Evolutionary conservation across 768 basidiomycete species (phyloP), one percentile per base, ranked within the genome.

Genomic region (Porphyrellus cyaneotinctus): DNA sequence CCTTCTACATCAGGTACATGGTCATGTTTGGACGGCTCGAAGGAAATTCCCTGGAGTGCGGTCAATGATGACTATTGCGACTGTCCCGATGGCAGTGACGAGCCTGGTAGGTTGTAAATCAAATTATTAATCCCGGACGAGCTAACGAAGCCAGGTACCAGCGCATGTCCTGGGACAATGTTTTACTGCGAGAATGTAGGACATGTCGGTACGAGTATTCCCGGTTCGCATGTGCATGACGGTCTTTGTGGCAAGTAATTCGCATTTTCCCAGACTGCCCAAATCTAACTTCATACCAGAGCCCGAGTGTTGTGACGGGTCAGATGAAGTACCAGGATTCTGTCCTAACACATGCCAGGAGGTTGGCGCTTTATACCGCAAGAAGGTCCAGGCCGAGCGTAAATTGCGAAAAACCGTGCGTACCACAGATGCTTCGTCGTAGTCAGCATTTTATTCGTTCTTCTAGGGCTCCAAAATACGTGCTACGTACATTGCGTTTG

Each of bases 41-140:
- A 84, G 63, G 77, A 81, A 56, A 91, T 97, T 57, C 72, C 85
- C 2, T 92, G 85, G 84, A 70, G 74, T 31, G 83, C 88, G 18
- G 84, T 97, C 23, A 97, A 97, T 67, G 91, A 97, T 64, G 93
- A 97, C 70, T 92, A 85, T 62, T 97, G 94, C 64, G 94, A 97
- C 72, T 97, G 94, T 65, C 76, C 77, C 28, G 94, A 97, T 64
- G 93, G 93, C n/a, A 93, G 88, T 58, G 94, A 97, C 58, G 94
- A 97, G 67, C 94, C 94, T 68, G 94, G 94, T 86, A 43, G 49
- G 59, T 30, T 36, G 52, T 43, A 35, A 36, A 45, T 36, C 12
- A 20, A 59, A 38, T 52, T 42, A 49, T 2, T 15, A 26, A 57
- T 48, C 56, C 17, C 52, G 36, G 32, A 49, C 22, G 43, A 44